A percentile compares a stretch with the other conserved stretches of the same genome.
These are phyloP conservation scores for Artomyces pyxidatus DNA, from an alignment of 768 basidiomycete species.

Conservation along the genomic window DNA sequence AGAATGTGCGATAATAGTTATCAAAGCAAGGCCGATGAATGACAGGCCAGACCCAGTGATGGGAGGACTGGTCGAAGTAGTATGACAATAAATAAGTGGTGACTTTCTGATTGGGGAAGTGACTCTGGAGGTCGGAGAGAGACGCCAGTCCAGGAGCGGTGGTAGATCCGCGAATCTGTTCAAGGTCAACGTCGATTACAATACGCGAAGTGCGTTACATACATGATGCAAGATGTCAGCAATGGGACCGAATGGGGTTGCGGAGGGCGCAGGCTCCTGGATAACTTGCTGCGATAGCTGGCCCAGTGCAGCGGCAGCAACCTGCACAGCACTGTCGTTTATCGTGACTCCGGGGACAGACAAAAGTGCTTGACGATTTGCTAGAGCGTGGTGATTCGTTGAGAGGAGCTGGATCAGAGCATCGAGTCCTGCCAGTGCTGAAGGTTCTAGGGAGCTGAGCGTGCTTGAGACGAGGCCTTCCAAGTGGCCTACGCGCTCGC, in stretches of 20 bases:
- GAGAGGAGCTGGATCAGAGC: slow-evolving; percentile 16
- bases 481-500: slow-evolving; percentile 1
- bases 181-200: not conserved
- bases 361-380: not conserved
- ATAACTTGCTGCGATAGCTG: slow-evolving; percentile 12
- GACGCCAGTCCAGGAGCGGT: not conserved
- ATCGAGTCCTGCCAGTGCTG: slow-evolving; percentile 14
- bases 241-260: slow-evolving; percentile 2
- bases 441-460: slow-evolving; percentile 5
- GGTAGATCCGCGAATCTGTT: slow-evolving; percentile 4
- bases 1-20: slow-evolving; percentile 13
- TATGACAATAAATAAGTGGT: slow-evolving; percentile 14
- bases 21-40: slow-evolving; percentile 19
- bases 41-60: slow-evolving; percentile 16
- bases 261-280: not conserved
- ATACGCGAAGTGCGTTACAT: not conserved
- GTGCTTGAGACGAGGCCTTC: slow-evolving; percentile 1
- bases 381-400: not conserved
- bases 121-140: slow-evolving; percentile 4
- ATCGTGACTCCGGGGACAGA: not conserved
- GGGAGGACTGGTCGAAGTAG: slow-evolving; percentile 18
- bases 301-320: slow-evolving; percentile 13
- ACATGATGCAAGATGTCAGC: slow-evolving; percentile 2
- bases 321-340: slow-evolving; percentile 14
- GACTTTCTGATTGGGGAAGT: slow-evolving; percentile 18